Conservation (phyloP, 495 filamentous ascomycete genomes). For the Trypethelium eluteriae region DNA sequence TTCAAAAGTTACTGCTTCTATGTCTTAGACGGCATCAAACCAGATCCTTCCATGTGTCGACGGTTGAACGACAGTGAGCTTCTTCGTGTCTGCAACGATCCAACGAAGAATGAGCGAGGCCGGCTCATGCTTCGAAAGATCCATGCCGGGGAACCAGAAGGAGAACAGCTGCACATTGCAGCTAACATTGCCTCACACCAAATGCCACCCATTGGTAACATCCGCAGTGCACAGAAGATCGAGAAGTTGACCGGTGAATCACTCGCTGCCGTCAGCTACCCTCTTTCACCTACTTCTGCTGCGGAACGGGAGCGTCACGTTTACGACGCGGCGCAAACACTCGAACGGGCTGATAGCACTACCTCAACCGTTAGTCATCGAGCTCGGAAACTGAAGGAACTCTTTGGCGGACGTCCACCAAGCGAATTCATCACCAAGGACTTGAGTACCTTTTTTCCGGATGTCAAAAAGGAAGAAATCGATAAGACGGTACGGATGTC, state of each 20-base stretch:
- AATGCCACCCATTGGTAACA: constrained; percentile 54
- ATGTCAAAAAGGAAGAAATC: constrained; percentile 84
- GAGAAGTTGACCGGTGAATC: constrained; percentile 77
- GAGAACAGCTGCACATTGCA: constrained; percentile 70
- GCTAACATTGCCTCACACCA: constrained; percentile 79
- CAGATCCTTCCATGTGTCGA: constrained; percentile 67
- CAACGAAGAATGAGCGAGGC: constrained; percentile 68
- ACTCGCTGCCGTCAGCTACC: constrained; percentile 73
- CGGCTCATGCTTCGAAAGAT: constrained; percentile 85
- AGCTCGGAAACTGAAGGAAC: constrained; percentile 57
- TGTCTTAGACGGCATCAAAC: constrained; percentile 67
- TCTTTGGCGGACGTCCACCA: constrained; percentile 86
- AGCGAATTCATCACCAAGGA: constrained; percentile 97
- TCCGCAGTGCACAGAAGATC: constrained; percentile 65
- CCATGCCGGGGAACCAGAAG: constrained; percentile 74
- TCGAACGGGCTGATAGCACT: constrained; percentile 50
- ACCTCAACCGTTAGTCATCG: constrained; percentile 40
- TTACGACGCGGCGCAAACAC: constrained; percentile 49
- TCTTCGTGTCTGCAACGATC: constrained; percentile 72
- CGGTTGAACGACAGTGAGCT: constrained; percentile 77
- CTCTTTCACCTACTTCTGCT: constrained; percentile 60
- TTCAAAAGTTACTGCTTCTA: constrained; percentile 43
- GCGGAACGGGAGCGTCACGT: constrained; percentile 57
- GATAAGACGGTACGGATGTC: constrained; percentile 89
- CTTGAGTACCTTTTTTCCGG: constrained; percentile 92